Percentiles rank a stretch among this genome's conserved stretches.
These are phyloP conservation scores for Scleromitrula shiraiana DNA, from an alignment of 2,329 filamentous ascomycete species.

Conservation along the genomic window DNA sequence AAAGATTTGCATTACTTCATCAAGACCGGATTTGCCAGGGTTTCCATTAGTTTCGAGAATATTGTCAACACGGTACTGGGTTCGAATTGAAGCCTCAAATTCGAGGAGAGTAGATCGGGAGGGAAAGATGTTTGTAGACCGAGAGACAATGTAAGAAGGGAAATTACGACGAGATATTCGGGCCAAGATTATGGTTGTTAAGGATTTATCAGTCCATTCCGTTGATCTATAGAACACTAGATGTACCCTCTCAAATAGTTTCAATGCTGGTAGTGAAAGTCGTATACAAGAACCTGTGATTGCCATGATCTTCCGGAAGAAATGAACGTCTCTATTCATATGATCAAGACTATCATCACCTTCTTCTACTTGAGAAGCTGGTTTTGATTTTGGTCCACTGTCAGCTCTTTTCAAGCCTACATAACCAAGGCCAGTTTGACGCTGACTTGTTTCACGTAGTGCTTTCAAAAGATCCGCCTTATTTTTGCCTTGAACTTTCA, in stretches of 20 bases:
- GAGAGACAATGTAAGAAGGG: conserved; percentile 80
- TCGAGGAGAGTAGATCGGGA: conserved; percentile 71
- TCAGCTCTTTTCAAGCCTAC: conserved; percentile 52
- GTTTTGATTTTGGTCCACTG: conserved; percentile 10
- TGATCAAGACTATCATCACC: conserved; percentile 42
- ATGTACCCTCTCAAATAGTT: conserved; percentile 88
- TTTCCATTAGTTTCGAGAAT: conserved; percentile 74
- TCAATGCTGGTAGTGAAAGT: conserved; percentile 62
- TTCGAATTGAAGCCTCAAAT: conserved; percentile 78
- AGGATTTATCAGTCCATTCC: conserved; percentile 94
- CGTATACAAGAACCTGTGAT: conserved; percentile 78
- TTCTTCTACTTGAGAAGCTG: conserved; percentile 28
- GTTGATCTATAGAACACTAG: conserved; percentile 93
- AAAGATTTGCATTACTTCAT: conserved; percentile 63
- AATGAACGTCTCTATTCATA: conserved; percentile 63
- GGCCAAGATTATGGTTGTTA: conserved; percentile 89
- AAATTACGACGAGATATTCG: conserved; percentile 85
- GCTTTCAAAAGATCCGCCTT: conserved; percentile 72
- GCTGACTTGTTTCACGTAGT: conserved; percentile 65
- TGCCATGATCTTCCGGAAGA: conserved; percentile 66
- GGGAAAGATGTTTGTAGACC: conserved; percentile 81
- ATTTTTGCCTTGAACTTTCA: conserved; percentile 78
- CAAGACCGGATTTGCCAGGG: conserved; percentile 55
- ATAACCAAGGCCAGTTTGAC: conserved; percentile 68
- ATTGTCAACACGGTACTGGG: conserved; percentile 73